These are phyloP conservation scores for Phytophthora chlamydospora DNA, from an alignment of 352 stramenopile genomes.

Conservation along the genomic window DNA sequence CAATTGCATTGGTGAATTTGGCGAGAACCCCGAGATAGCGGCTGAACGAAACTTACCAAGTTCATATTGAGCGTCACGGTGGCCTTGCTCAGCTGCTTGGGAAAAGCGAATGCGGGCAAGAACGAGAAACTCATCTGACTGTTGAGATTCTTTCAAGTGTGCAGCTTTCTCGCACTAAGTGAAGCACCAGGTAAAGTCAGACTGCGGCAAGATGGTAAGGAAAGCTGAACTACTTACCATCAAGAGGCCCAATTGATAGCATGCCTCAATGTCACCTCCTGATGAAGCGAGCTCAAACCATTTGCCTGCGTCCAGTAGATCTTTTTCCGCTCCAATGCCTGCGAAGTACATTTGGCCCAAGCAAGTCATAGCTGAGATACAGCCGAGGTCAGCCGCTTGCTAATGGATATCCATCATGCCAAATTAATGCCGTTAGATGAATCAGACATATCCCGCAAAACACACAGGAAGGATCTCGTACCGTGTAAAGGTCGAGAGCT, in stretches of 20 bases:
- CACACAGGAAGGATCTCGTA: slow-evolving; percentile 14
- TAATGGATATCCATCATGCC: slow-evolving; percentile 17
- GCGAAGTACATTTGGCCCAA: slow-evolving; percentile 68
- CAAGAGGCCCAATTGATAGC: slow-evolving; percentile 56
- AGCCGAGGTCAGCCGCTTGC: slow-evolving; percentile 58
- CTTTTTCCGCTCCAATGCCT: slow-evolving; percentile 54
- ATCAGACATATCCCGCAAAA: no score
- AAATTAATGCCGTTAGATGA: no score
- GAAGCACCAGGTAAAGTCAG: neutral
- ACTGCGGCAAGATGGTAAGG: neutral
- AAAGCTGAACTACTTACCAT: slow-evolving; percentile 39
- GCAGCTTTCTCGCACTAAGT: slow-evolving; percentile 56
- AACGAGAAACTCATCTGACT: slow-evolving; percentile 46
- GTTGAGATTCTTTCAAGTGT: slow-evolving; percentile 34
- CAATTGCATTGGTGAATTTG: neutral
- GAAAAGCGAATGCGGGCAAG: slow-evolving; percentile 49
- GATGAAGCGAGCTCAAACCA: slow-evolving; percentile 53
- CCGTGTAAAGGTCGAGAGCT: slow-evolving; percentile 64
- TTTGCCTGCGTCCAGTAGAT: slow-evolving; percentile 57
- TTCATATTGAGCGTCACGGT: slow-evolving; percentile 61
- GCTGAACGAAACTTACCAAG: slow-evolving; percentile 32
- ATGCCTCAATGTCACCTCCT: slow-evolving; percentile 51
- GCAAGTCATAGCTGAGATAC: slow-evolving; percentile 54
- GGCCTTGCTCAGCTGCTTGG: slow-evolving; percentile 58
- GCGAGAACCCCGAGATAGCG: neutral